phyloP scores from a whole-genome alignment of 805 yeast species.

The Jamesozyma lodderae region DNA sequence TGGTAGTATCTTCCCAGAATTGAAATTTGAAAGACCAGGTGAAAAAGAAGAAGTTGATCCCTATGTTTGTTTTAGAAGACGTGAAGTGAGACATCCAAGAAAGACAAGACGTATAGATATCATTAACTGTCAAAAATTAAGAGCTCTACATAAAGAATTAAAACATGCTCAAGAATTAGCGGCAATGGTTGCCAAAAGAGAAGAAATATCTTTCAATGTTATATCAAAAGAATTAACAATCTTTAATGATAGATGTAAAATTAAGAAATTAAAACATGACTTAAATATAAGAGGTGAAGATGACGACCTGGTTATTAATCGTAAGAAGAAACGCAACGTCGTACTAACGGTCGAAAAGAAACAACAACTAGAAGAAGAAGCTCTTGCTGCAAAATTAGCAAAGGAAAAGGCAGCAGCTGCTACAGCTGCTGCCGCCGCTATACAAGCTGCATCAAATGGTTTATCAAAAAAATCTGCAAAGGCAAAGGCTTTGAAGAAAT shows the following conservation, averaged over 20 bases:
- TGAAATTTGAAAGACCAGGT: conserved; percentile 78
- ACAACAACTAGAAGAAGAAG: conserved; percentile 11
- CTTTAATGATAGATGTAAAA: conserved; percentile 62
- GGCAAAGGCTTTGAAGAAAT: conserved; percentile 16
- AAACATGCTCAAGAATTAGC: conserved; percentile 65
- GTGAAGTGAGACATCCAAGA: conserved; percentile 91
- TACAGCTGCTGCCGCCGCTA: conserved; percentile 15
- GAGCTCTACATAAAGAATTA: conserved; percentile 65
- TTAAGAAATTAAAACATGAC: conserved; percentile 65
- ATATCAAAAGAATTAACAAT: conserved; percentile 55
- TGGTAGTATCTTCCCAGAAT: conserved; percentile 56
- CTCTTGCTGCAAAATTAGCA: conserved; percentile 11
- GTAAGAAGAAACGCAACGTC: conserved; percentile 47
- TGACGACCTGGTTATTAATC: conserved; percentile 68
- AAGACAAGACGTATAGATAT: conserved; percentile 93
- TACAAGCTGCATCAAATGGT: not conserved
- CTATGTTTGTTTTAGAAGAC: conserved; percentile 87
- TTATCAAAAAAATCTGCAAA: conserved; percentile 8
- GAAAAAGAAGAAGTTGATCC: conserved; percentile 93
- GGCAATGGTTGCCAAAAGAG: conserved; percentile 61
- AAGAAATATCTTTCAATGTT: conserved; percentile 37
- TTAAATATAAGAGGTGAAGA: conserved; percentile 77
- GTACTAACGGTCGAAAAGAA: conserved; percentile 18
- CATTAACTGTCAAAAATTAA: conserved; percentile 76
- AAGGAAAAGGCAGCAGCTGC: conserved; percentile 14